phyloP scores from a whole-genome alignment of 1,139 yeast species.

The Sugiyamaella japonica region DNA sequence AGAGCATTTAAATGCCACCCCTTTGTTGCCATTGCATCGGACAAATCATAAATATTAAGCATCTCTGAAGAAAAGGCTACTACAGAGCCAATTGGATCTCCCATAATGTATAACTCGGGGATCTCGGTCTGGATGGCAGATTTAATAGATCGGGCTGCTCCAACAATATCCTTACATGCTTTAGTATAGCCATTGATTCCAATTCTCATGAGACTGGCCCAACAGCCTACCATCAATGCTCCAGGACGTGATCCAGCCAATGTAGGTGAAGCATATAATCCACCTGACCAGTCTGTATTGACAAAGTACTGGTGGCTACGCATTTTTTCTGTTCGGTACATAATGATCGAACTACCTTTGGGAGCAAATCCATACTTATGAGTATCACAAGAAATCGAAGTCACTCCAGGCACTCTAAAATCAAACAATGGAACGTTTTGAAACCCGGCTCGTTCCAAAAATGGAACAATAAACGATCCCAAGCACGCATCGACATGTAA shows the following conservation, averaged over 20 bases:
- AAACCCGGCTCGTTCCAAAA: conserved; percentile 65
- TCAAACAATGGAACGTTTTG: conserved; percentile 67
- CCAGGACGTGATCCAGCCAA: conserved; percentile 97
- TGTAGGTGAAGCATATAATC: conserved; percentile 94
- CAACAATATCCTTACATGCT: conserved; percentile 66
- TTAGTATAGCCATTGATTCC: conserved; percentile 78
- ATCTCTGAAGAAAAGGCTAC: conserved; percentile 64
- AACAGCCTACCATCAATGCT: conserved; percentile 93
- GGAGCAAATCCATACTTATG: conserved; percentile 99
- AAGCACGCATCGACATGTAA: conserved; percentile 94
- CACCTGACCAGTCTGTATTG: conserved; percentile 87
- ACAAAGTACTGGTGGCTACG: conserved; percentile 84
- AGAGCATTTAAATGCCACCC: conserved; percentile 93
- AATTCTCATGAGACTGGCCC: conserved; percentile 84
- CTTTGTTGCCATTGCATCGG: conserved; percentile 61
- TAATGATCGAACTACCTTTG: conserved; percentile 88
- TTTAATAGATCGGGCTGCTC: conserved; percentile 61
- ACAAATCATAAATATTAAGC: conserved; percentile 70
- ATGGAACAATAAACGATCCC: conserved; percentile 88
- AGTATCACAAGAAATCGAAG: conserved; percentile 95
- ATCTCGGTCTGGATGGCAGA: conserved; percentile 48
- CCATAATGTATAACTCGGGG: conserved; percentile 64
- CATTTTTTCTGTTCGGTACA: conserved; percentile 71
- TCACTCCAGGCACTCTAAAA: conserved; percentile 89
- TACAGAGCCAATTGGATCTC: conserved; percentile 84